Conservation (phyloP, 306 rosid genomes). For the Vigna reflexopilosa region DNA sequence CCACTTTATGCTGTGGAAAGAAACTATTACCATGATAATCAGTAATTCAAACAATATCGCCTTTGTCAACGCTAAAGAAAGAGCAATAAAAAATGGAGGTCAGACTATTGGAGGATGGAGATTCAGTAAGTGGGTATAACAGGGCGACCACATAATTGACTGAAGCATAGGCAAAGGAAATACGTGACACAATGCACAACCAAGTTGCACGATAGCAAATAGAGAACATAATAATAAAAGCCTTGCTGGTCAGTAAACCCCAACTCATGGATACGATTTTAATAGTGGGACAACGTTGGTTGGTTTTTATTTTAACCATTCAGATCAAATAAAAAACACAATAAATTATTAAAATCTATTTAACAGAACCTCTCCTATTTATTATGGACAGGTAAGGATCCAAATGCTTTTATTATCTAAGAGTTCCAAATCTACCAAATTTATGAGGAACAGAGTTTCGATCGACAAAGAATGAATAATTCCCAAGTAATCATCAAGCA, state of each 20-base stretch:
- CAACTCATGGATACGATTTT: not conserved
- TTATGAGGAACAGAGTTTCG: too few species aligned
- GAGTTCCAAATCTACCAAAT: too few species aligned
- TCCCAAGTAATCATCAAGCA: not conserved
- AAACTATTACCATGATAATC: slow-evolving; percentile 1
- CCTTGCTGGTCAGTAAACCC: slow-evolving; percentile 19
- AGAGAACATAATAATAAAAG: not conserved
- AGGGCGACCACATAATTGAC: not conserved
- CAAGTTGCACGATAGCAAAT: slow-evolving; percentile 24
- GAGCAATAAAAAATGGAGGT: slow-evolving; percentile 11
- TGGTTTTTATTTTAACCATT: too few species aligned
- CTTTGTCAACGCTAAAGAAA: slow-evolving; percentile 12
- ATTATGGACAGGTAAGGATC: too few species aligned
- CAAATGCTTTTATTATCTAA: too few species aligned
- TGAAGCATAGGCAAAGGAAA: slow-evolving; percentile 28
- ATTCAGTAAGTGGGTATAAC: slow-evolving; percentile 8
- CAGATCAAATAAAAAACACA: too few species aligned
- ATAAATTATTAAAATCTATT: too few species aligned
- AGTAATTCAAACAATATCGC: not conserved
- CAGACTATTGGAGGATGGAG: slow-evolving; percentile 14
- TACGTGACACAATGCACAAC: not conserved
- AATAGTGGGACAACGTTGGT: too few species aligned
- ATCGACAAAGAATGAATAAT: too few species aligned
- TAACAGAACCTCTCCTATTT: too few species aligned
- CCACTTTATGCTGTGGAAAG: slow-evolving; percentile 3